These are phyloP conservation scores for Epithele typhae DNA, from an alignment of 768 basidiomycete genomes.

Conservation along the genomic window DNA sequence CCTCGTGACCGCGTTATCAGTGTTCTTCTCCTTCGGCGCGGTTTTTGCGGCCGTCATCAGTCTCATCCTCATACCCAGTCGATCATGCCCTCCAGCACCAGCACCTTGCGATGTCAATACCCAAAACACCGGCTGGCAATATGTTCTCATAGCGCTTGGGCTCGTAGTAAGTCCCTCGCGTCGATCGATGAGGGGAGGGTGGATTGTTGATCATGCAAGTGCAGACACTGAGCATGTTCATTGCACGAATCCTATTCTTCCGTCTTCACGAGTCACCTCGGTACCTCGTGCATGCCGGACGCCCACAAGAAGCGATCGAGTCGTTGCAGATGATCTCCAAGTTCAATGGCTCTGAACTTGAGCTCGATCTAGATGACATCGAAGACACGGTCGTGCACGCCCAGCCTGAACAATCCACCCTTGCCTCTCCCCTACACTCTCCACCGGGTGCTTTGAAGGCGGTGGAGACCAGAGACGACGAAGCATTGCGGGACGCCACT, in stretches of 20 bases:
- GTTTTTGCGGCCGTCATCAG: constrained; percentile 82
- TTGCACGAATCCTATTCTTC: constrained; percentile 86
- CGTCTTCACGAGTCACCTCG: constrained; percentile 92
- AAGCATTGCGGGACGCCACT: too few species aligned
- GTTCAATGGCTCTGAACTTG: constrained; percentile 76
- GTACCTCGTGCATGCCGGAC: constrained; percentile 85
- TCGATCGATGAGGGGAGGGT: background rate
- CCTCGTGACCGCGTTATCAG: constrained; percentile 84
- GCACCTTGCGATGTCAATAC: constrained; percentile 58
- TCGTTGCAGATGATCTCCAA: constrained; percentile 79
- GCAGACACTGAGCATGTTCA: constrained; percentile 85
- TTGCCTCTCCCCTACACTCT: background rate
- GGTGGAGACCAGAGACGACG: too few species aligned
- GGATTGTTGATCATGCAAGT: constrained; percentile 1
- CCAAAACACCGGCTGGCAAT: constrained; percentile 88
- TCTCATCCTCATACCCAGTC: constrained; percentile 70
- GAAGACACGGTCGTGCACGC: constrained; percentile 31
- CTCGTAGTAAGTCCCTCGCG: constrained; percentile 59
- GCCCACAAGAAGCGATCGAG: constrained; percentile 79
- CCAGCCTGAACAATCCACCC: constrained; percentile 7
- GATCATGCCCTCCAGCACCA: constrained; percentile 52
- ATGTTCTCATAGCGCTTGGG: constrained; percentile 74
- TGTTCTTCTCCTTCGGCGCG: constrained; percentile 95
- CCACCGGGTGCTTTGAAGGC: background rate
- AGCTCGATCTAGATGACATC: constrained; percentile 70